Evolutionary conservation across 306 rosid species (phyloP).

Genomic region (Abrus precatorius): DNA sequence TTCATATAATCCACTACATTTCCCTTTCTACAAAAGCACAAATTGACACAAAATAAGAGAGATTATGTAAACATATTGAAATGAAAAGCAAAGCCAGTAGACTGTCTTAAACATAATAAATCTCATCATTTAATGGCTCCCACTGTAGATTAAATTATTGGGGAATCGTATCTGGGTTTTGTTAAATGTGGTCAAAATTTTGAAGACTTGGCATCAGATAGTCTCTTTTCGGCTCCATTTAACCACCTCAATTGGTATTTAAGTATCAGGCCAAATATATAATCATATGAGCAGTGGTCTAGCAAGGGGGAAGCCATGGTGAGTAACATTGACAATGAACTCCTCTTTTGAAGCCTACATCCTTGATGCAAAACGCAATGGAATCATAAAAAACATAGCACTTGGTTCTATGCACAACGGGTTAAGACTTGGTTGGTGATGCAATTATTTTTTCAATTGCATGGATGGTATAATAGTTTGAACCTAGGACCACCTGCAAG

Average conservation of each 20-base stretch:
- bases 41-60: not conserved
- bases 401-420: not conserved
- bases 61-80: not conserved
- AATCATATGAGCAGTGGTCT: not conserved
- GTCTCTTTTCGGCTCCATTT: constrained; percentile 3
- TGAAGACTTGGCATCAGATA: constrained; percentile 28
- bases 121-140: constrained; percentile 13
- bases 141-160: not conserved
- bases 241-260: not conserved
- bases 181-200: not conserved
- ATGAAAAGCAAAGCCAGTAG: constrained; percentile 17
- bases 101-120: constrained; percentile 1
- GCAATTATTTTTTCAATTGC: not conserved
- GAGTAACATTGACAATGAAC: not conserved
- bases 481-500: constrained; percentile 35
- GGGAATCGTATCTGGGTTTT: not conserved
- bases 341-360: not conserved
- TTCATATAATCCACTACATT: constrained; percentile 7
- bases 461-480: not conserved
- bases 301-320: not conserved
- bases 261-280: constrained; percentile 1
- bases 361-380: not conserved
- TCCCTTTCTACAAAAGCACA: not conserved
- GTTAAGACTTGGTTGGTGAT: not conserved
- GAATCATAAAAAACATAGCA: not conserved